phyloP scores from a whole-genome alignment of 1,284 basidiomycete species.

The Xerocomus minutiporus region DNA sequence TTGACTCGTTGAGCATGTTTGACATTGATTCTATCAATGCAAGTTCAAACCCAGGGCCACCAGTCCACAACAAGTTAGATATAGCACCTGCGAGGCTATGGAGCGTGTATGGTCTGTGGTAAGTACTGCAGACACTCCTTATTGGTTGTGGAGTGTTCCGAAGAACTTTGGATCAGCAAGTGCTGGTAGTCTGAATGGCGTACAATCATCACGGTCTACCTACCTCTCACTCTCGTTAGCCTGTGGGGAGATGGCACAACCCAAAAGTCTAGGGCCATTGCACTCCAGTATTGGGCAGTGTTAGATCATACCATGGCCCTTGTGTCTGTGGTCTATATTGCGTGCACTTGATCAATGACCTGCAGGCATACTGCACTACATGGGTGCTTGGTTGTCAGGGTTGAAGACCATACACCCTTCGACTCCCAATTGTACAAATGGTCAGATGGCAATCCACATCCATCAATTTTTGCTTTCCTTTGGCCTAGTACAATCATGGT shows the following conservation, averaged over 20 bases:
- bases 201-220: slow-evolving; percentile 2
- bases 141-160: slow-evolving; percentile 1
- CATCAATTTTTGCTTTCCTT: no score
- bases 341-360: not conserved
- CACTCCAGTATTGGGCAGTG: not conserved
- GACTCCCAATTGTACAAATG: no score
- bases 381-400: not conserved
- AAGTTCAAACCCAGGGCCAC: not conserved
- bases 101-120: not conserved
- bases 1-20: not conserved
- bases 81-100: not conserved
- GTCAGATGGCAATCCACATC: no score
- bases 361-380: not conserved
- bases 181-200: slow-evolving; percentile 4
- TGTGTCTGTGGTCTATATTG: not conserved
- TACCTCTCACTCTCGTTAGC: slow-evolving; percentile 1
- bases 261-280: not conserved
- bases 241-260: not conserved
- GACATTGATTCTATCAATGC: not conserved
- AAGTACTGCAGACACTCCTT: not conserved
- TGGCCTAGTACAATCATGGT: no score
- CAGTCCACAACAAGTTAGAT: not conserved
- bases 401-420: no score
- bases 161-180: slow-evolving; percentile 1
- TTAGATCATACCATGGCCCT: slow-evolving; percentile 10